Base-by-base conservation (phyloP, 1,284 basidiomycete species). In the Ceratobasidium sp. region DNA sequence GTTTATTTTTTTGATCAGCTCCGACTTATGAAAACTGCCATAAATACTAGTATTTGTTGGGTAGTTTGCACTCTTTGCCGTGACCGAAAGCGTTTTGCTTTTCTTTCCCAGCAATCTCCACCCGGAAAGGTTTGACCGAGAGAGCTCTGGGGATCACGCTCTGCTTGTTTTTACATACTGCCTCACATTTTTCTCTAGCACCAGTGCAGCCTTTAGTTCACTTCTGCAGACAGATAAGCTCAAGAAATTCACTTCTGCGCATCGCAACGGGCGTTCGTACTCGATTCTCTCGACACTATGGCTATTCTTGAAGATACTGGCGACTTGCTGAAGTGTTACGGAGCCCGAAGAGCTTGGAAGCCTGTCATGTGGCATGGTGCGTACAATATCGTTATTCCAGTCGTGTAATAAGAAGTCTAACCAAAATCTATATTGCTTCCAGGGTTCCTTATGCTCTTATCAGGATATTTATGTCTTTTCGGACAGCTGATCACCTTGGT, bases 291-390 rank as follows among this genome's bases (percentile, higher is more conserved):
- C 10, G 58, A 63, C 6, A 28, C 39, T 12, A 46, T 73, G 56
- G 58, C 51, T 7, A 61, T 73, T 28, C 42, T 20, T 12, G 56
- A 73, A 51, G 42, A 73, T 44, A 26, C 70, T 12, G 46, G 70
- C 0, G 40, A 73, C 3, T 33, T 73, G 2, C 20, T 73, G 20
- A 51, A 61, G 4, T 58, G 55, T 9, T 73, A 61, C 33, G 70
- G 70, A 13, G 70, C 42, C n/a, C 39, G 70, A 18, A 42, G 40
- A 23, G 61, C 55, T 5, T 72, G 70, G 70, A 40, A 40, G 44
- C 70, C 70, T 3, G 39, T 72, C 15, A 72, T 72, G 70, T 72
- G 70, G 70, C 70, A 71, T 40, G 58, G 69, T 71, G 39, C 69
- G 69, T 71, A 44, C 4, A 13, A n/a, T n/a, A n/a, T n/a, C n/a